phyloP scores from a whole-genome alignment of 2,329 filamentous ascomycete genomes.

The Exophiala mesophila region DNA sequence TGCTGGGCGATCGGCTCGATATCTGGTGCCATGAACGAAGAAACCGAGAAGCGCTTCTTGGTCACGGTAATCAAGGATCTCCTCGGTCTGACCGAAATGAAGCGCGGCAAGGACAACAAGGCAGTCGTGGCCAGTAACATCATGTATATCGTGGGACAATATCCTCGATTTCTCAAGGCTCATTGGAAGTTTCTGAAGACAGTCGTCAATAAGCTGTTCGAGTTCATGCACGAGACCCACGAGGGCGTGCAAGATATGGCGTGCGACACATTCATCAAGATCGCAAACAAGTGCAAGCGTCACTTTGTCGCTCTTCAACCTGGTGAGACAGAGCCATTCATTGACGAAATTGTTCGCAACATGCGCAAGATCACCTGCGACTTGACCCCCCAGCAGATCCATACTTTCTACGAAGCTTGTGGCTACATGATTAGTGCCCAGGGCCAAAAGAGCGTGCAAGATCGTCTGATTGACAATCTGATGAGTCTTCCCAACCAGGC shows the following conservation, averaged over 20 bases:
- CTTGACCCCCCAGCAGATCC: slow-evolving; percentile 90
- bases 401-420: slow-evolving; percentile 98
- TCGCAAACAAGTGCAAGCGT: slow-evolving; percentile 93
- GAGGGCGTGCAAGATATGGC: slow-evolving; percentile 99
- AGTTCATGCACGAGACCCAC: slow-evolving; percentile 99
- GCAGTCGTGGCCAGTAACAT: slow-evolving; percentile 98
- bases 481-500: slow-evolving; percentile 92
- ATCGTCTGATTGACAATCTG: slow-evolving; percentile 81
- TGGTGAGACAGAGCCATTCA: slow-evolving; percentile 91
- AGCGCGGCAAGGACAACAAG: slow-evolving; percentile 99
- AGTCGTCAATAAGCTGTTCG: slow-evolving; percentile 98
- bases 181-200: slow-evolving; percentile 99
- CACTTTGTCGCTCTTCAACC: slow-evolving; percentile 96
- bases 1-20: slow-evolving; percentile 99
- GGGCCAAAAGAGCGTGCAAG: slow-evolving; percentile 89
- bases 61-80: slow-evolving; percentile 99
- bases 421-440: slow-evolving; percentile 99
- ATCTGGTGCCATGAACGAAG: slow-evolving; percentile 97
- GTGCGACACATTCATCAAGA: slow-evolving; percentile 99
- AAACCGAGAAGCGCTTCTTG: slow-evolving; percentile 96
- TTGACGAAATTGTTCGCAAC: slow-evolving; percentile 95
- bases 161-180: slow-evolving; percentile 94
- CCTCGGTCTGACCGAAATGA: slow-evolving; percentile 95
- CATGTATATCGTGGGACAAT: slow-evolving; percentile 99
- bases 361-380: slow-evolving; percentile 95